Percentiles rank a stretch among this genome's conserved stretches.
Conservation (phyloP, 306 rosid species). For the Vicia villosa region DNA sequence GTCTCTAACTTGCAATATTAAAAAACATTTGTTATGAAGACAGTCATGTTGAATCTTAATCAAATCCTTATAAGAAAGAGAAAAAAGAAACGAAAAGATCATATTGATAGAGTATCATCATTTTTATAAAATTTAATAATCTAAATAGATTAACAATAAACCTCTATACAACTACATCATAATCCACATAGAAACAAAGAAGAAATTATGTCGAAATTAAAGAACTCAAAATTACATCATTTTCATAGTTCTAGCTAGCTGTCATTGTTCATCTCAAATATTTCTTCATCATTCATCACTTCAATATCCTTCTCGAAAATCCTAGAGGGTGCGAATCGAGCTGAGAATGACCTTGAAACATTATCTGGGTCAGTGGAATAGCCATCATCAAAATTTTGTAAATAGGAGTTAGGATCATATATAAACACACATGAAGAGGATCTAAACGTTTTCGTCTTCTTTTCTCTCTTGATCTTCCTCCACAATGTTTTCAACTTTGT, state of each 20-base stretch:
- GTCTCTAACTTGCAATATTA: too few relatives aligned
- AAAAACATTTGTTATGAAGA: neutral
- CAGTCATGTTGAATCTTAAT: neutral
- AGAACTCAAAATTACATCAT: conserved; percentile 3
- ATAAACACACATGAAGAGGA: conserved; percentile 37
- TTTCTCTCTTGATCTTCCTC: conserved; percentile 68
- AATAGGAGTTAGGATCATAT: conserved; percentile 65
- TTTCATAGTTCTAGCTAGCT: neutral
- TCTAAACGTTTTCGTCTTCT: conserved; percentile 48
- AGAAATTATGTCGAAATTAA: too few relatives aligned
- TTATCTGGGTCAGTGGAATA: conserved; percentile 51
- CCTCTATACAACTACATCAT: conserved; percentile 22
- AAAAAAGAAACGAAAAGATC: too few relatives aligned
- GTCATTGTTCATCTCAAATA: conserved; percentile 1
- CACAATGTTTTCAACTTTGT: conserved; percentile 56
- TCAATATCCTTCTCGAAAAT: conserved; percentile 35
- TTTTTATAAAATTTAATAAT: too few relatives aligned
- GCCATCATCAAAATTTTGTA: conserved; percentile 75
- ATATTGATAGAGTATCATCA: too few relatives aligned
- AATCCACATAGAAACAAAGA: neutral
- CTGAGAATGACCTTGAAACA: conserved; percentile 73
- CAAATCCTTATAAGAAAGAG: neutral
- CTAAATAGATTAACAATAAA: too few relatives aligned
- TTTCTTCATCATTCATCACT: conserved; percentile 27
- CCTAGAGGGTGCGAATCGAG: conserved; percentile 63